phyloP scores from a whole-genome alignment of 768 basidiomycete genomes.

The Boletus vermiculosoides region DNA sequence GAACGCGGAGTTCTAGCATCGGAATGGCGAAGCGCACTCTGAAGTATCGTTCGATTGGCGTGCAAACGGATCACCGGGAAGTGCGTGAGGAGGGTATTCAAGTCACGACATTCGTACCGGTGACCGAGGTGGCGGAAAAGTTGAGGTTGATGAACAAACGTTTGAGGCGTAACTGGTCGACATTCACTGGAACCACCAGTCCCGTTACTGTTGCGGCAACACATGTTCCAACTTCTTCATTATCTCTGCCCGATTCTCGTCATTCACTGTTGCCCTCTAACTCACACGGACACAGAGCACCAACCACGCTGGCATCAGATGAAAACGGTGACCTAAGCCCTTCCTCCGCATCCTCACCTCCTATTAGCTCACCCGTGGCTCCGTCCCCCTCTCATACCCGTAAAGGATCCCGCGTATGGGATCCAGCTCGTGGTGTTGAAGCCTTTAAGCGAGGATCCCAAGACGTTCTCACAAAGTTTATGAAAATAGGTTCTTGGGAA shows the following conservation, averaged over 20 bases:
- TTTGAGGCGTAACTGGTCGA: slow-evolving; percentile 21
- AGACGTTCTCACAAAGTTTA: slow-evolving; percentile 79
- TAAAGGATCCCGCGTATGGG: slow-evolving; percentile 71
- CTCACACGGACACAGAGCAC: slow-evolving; percentile 6
- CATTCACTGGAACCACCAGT: slow-evolving; percentile 7
- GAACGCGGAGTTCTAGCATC: slow-evolving; percentile 37
- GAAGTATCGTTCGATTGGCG: slow-evolving; percentile 62
- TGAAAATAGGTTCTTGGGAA: slow-evolving; percentile 76
- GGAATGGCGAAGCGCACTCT: slow-evolving; percentile 19
- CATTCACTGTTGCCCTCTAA: slow-evolving; percentile 18
- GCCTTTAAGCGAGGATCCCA: slow-evolving; percentile 85
- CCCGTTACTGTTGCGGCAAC: not conserved
- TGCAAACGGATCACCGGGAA: slow-evolving; percentile 65
- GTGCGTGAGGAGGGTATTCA: slow-evolving; percentile 59
- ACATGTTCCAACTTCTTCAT: not conserved
- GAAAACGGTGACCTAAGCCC: slow-evolving; percentile 7
- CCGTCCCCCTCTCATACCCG: slow-evolving; percentile 37
- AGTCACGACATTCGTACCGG: slow-evolving; percentile 36
- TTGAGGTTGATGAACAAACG: slow-evolving; percentile 21
- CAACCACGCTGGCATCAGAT: slow-evolving; percentile 4
- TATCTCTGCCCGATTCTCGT: slow-evolving; percentile 14
- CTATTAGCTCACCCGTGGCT: slow-evolving; percentile 55
- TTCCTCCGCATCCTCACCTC: slow-evolving; percentile 22
- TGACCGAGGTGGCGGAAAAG: slow-evolving; percentile 21
- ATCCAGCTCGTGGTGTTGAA: slow-evolving; percentile 82